Conservation (phyloP, 805 yeast genomes). For the Blastobotrys attinorum region DNA sequence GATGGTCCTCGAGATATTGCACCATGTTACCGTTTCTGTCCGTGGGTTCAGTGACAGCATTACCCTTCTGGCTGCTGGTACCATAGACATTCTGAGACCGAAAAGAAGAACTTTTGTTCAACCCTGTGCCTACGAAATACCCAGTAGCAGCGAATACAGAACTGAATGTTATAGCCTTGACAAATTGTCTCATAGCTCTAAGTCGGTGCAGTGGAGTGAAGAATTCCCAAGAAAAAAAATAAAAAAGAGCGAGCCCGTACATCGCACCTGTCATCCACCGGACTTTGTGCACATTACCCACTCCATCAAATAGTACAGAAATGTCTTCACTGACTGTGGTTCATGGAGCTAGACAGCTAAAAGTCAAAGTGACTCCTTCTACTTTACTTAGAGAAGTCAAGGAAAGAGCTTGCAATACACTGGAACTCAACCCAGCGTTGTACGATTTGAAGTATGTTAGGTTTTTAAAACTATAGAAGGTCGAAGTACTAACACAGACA, state of each 20-base stretch:
- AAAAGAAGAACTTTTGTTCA: background rate
- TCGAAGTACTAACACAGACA: background rate
- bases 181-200: too few species aligned
- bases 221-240: too few species aligned
- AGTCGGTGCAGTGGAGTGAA: too few species aligned
- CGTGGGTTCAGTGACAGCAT: background rate
- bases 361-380: slow-evolving; percentile 16
- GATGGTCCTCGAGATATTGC: slow-evolving; percentile 15
- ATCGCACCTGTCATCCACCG: too few species aligned
- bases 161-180: too few species aligned
- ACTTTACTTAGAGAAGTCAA: slow-evolving; percentile 17
- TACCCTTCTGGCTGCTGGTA: background rate
- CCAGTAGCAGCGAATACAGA: too few species aligned
- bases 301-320: too few species aligned
- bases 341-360: slow-evolving; percentile 9
- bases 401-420: slow-evolving; percentile 13
- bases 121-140: too few species aligned
- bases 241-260: too few species aligned
- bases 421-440: slow-evolving; percentile 10
- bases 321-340: slow-evolving; percentile 11
- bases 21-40: too few species aligned
- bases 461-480: too few species aligned
- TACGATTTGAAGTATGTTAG: slow-evolving; percentile 13
- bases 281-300: too few species aligned
- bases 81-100: background rate